These are phyloP conservation scores for Wallacemonas sp. DNA, from an alignment of 208 protist species.

Conservation along the genomic window DNA sequence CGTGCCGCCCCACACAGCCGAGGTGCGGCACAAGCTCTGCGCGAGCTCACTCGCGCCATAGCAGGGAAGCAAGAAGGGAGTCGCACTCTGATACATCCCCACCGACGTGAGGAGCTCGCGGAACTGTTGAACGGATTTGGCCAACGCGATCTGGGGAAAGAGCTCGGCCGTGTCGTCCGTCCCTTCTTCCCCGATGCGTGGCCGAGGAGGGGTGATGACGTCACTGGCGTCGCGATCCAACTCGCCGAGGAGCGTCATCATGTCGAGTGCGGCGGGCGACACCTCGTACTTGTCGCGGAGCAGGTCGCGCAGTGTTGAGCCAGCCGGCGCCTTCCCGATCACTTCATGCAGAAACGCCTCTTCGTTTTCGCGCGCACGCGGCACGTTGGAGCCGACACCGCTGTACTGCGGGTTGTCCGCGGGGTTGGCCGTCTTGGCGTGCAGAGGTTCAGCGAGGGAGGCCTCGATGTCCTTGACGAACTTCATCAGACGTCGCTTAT, in stretches of 20 bases:
- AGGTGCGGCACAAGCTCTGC: slow-evolving; percentile 85
- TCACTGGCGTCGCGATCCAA: slow-evolving; percentile 25
- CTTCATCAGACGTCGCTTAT: slow-evolving; percentile 92
- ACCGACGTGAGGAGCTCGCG: slow-evolving; percentile 72
- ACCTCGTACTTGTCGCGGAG: slow-evolving; percentile 54
- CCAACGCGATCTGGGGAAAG: no score
- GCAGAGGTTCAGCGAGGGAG: slow-evolving; percentile 66
- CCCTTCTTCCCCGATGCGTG: neutral
- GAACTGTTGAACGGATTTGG: slow-evolving; percentile 49
- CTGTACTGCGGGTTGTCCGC: slow-evolving; percentile 33
- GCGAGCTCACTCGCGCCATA: slow-evolving; percentile 85
- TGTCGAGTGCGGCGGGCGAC: slow-evolving; percentile 34
- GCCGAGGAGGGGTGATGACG: neutral
- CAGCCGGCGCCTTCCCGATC: slow-evolving; percentile 12
- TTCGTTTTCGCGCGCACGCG: neutral
- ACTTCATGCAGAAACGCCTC: slow-evolving; percentile 18
- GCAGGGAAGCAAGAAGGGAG: slow-evolving; percentile 70
- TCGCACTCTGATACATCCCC: slow-evolving; percentile 63
- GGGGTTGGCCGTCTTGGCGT: slow-evolving; percentile 54
- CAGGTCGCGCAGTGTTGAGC: slow-evolving; percentile 35
- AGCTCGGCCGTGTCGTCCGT: no score
- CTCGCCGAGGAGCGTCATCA: slow-evolving; percentile 62
- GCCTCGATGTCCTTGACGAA: slow-evolving; percentile 87
- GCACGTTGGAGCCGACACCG: slow-evolving; percentile 1
- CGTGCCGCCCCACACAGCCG: slow-evolving; percentile 80